Percentiles rank a stretch among this genome's conserved stretches.
Evolutionary conservation across 176 grass and related monocot genomes (phyloP).

Genomic region (Typha latifolia): DNA sequence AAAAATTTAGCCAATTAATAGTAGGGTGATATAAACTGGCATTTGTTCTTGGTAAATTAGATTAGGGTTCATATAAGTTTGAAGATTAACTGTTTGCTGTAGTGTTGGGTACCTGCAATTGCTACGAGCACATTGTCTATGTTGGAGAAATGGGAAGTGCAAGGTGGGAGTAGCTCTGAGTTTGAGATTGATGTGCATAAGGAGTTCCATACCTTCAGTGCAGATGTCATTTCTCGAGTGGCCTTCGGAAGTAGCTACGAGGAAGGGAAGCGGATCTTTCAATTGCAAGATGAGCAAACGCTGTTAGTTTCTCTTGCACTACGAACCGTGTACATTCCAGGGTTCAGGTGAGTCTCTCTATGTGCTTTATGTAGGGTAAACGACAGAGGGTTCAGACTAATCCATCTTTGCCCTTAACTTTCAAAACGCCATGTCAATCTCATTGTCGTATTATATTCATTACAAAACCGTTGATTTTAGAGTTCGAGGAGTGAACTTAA

Average conservation of each 20-base stretch:
- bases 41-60: neutral
- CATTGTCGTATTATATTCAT: no score
- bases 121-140: slow-evolving; percentile 23
- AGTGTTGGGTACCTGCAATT: slow-evolving; percentile 79
- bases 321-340: slow-evolving; percentile 65
- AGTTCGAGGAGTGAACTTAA: no score
- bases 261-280: slow-evolving; percentile 58
- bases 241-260: slow-evolving; percentile 82
- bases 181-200: slow-evolving; percentile 60
- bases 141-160: slow-evolving; percentile 58
- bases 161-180: slow-evolving; percentile 21
- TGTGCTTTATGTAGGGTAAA: no score
- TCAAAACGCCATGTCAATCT: neutral
- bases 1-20: no score
- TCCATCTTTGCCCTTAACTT: no score
- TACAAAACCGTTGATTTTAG: no score
- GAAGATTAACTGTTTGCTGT: slow-evolving; percentile 9
- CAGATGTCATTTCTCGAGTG: slow-evolving; percentile 62
- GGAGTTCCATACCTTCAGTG: slow-evolving; percentile 46
- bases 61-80: neutral
- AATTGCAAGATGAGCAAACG: slow-evolving; percentile 61
- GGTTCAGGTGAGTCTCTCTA: slow-evolving; percentile 43
- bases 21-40: neutral
- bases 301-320: slow-evolving; percentile 51
- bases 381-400: no score